Conservation (phyloP, 257 asterid genomes). For the Primulina eburnea region DNA sequence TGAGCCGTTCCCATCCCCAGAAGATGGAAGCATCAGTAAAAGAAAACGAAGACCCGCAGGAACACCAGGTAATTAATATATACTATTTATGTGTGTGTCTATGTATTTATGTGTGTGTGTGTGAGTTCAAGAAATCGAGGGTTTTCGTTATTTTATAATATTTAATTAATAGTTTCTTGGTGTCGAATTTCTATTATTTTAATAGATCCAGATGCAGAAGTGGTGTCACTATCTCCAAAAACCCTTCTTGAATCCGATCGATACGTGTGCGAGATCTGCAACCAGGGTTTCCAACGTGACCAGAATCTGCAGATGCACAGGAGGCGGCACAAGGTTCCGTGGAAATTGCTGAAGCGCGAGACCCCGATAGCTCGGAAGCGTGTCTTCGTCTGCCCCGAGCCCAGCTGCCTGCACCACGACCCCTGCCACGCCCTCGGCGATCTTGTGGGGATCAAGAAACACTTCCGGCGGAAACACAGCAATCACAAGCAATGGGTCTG, state of each 20-base stretch:
- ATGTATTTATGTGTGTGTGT: not conserved
- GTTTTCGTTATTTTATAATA: not conserved
- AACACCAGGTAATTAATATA: conserved; percentile 65
- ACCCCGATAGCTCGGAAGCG: conserved; percentile 47
- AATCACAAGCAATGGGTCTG: conserved; percentile 68
- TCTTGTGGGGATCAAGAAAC: conserved; percentile 69
- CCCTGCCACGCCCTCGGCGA: conserved; percentile 78
- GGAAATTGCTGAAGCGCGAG: conserved; percentile 75
- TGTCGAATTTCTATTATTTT: not conserved
- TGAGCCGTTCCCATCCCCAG: conserved; percentile 45
- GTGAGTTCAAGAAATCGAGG: not conserved
- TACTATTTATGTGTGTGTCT: no score
- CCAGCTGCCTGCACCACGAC: conserved; percentile 67
- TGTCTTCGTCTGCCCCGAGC: conserved; percentile 73
- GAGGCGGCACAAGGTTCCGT: conserved; percentile 83
- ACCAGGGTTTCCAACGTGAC: conserved; percentile 87
- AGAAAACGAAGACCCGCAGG: conserved; percentile 82
- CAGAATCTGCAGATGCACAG: conserved; percentile 95
- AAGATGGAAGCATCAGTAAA: conserved; percentile 38
- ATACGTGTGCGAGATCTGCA: conserved; percentile 95
- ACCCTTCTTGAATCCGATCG: conserved; percentile 81
- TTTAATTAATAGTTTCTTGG: no score
- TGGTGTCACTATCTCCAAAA: conserved; percentile 74
- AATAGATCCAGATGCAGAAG: conserved; percentile 93
- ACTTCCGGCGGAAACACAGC: conserved; percentile 67